A percentile compares a stretch with the other conserved stretches of the same genome.
These are phyloP conservation scores for Beauveria brongniartii DNA, from an alignment of 2,329 filamentous ascomycete species.

Conservation along the genomic window DNA sequence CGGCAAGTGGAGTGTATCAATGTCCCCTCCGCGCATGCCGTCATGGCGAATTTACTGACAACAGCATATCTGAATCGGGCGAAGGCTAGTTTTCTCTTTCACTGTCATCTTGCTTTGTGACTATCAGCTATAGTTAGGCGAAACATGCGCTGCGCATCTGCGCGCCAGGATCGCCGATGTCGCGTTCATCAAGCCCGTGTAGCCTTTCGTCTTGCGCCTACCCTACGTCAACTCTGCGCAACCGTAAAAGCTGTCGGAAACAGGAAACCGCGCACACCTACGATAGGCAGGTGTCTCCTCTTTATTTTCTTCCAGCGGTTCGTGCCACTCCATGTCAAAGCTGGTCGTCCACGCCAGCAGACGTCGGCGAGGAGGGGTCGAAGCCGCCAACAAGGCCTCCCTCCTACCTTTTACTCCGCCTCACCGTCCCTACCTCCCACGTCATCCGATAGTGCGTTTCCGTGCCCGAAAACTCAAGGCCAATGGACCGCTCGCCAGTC, in stretches of 20 bases:
- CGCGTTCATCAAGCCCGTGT: not conserved
- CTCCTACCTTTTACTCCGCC: not conserved
- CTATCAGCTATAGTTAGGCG: not conserved
- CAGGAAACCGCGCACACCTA: not conserved
- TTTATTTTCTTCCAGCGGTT: not conserved
- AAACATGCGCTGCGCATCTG: not conserved
- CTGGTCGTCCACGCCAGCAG: not conserved
- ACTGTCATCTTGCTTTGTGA: not conserved
- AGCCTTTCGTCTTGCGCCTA: not conserved
- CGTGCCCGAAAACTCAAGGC: not conserved
- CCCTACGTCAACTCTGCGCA: not conserved
- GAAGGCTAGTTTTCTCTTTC: not conserved
- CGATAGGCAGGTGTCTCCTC: not conserved
- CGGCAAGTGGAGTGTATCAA: not conserved
- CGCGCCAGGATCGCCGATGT: not conserved
- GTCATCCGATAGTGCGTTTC: not conserved
- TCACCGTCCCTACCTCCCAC: not conserved
- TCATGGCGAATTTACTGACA: not conserved
- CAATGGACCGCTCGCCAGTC: not conserved
- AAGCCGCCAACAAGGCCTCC: not conserved
- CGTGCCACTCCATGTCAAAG: not conserved
- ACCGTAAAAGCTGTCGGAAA: not conserved
- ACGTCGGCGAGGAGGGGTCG: not conserved
- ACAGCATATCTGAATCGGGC: too few relatives aligned
- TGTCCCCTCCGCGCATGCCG: not conserved